Base-by-base conservation (phyloP, 2,329 filamentous ascomycete species). In the Ambrosiella xylebori region DNA sequence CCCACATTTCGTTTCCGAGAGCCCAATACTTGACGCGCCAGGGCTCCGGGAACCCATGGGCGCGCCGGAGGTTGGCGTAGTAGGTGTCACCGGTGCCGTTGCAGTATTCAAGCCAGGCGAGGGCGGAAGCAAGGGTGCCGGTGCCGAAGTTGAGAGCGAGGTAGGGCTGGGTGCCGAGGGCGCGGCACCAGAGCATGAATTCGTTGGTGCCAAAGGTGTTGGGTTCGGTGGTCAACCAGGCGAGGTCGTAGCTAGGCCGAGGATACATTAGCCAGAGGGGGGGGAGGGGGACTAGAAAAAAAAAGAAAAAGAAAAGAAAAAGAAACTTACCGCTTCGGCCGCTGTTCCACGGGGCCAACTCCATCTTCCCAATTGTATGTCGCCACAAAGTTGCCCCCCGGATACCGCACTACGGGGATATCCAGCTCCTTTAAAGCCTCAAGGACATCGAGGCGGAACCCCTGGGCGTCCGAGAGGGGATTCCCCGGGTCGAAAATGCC, bases 281-380 rank as follows among this genome's bases (percentile, higher is more conserved):
- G n/a, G n/a, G 13, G 19, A 57, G 44, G 36, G 51, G 6, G 8
- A 35, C 13, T 27, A 11, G 35, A 59, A 13, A 19, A 19, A 56
- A 19, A 19, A 19, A 11, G 35, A 59, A 13, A 19, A 19, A 56
- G 13, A 37, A 27, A 39, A 38, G 13, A 37, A 27, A 39, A 38
- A 19, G 19, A 1, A 19, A 57, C 65, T 63, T 54, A 70, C 68
- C 67, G 65, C 40, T 66, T 65, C 54, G 85, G 86, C 51, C 88
- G 76, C 64, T 82, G 73, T 19, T 88, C 84, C 62, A 73, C 76
- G 0, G 86, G 86, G 1, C 88, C 87, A 62, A 94, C 75, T 8
- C 86, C 87, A 68, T 93, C 87, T 54, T 82, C 74, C 86, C 88
- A 93, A 72, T 90, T 85, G 68, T 91, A 93, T 1, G 86, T 91